Conservation (phyloP, 2,329 filamentous ascomycete genomes). For the Trichoderma sp. region DNA sequence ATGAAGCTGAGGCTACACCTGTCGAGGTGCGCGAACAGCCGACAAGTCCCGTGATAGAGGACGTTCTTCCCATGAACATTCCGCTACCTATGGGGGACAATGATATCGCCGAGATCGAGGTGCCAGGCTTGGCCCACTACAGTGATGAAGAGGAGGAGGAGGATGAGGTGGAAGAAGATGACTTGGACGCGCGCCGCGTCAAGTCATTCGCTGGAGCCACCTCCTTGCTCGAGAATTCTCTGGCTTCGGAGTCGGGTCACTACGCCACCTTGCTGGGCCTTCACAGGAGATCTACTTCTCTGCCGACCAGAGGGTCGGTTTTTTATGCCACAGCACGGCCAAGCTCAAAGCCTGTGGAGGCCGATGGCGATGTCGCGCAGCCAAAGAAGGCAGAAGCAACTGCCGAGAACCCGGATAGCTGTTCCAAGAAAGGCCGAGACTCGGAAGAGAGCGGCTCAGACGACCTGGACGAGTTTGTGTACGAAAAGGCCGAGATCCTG, state of each 20-base stretch:
- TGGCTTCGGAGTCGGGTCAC: constrained; percentile 1
- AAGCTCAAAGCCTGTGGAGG: constrained; percentile 2
- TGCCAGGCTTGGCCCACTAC: constrained; percentile 66
- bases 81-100: constrained; percentile 68
- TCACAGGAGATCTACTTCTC: constrained; percentile 53
- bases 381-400: background rate
- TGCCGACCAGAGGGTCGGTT: constrained; percentile 44
- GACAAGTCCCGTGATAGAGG: constrained; percentile 34
- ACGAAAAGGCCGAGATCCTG: constrained; percentile 62
- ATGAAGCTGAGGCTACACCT: constrained; percentile 22
- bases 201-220: constrained; percentile 45
- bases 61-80: constrained; percentile 49
- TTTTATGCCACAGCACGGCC: constrained; percentile 28
- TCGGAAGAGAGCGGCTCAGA: constrained; percentile 37
- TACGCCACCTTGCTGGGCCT: constrained; percentile 40
- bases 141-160: constrained; percentile 63
- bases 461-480: constrained; percentile 51
- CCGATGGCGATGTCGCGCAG: background rate
- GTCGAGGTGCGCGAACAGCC: constrained; percentile 29
- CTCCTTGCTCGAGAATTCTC: constrained; percentile 27
- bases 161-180: constrained; percentile 37
- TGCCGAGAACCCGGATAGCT: constrained; percentile 1
- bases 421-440: constrained; percentile 20
- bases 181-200: constrained; percentile 47
- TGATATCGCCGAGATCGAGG: constrained; percentile 79